Conservation (phyloP, 2,329 filamentous ascomycete genomes). For the Stagonosporopsis cucurbitacearum region DNA sequence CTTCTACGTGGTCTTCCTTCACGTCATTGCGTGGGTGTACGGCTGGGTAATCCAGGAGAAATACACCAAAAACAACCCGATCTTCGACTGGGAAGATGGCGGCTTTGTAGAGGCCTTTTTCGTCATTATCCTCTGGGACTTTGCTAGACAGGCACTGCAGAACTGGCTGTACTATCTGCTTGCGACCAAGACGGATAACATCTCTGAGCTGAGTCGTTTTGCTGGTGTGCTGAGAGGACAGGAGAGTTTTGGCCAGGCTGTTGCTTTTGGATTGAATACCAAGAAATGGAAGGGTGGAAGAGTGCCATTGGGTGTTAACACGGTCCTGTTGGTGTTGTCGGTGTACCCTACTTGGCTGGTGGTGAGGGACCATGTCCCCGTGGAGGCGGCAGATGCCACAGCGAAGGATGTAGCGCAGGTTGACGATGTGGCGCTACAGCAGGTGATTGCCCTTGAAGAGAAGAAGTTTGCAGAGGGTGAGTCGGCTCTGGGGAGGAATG, state of each 20-base stretch:
- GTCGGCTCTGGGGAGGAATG: constrained; percentile 16
- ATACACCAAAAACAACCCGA: constrained; percentile 53
- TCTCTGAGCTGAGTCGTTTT: constrained; percentile 57
- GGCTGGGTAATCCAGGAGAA: constrained; percentile 62
- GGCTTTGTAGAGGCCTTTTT: constrained; percentile 59
- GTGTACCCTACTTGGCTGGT: constrained; percentile 43
- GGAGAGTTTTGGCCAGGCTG: constrained; percentile 55
- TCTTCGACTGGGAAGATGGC: constrained; percentile 49
- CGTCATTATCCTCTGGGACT: constrained; percentile 58
- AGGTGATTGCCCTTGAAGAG: constrained; percentile 14
- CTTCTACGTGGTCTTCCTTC: constrained; percentile 55
- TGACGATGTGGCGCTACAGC: constrained; percentile 4
- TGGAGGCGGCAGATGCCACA: constrained; percentile 24
- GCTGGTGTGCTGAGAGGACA: constrained; percentile 55
- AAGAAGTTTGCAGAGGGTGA: constrained; percentile 23
- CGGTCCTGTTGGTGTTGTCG: constrained; percentile 34
- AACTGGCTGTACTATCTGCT: constrained; percentile 65
- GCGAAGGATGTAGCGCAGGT: not conserved
- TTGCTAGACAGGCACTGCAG: constrained; percentile 60
- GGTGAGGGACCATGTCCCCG: constrained; percentile 37
- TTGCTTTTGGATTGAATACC: constrained; percentile 54
- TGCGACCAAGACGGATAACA: constrained; percentile 62
- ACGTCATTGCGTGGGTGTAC: constrained; percentile 60
- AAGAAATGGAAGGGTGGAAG: constrained; percentile 53
- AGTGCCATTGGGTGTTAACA: constrained; percentile 53